Evolutionary conservation across 768 basidiomycete genomes (phyloP).

Genomic region (Lanmaoa pseudosensibilis): DNA sequence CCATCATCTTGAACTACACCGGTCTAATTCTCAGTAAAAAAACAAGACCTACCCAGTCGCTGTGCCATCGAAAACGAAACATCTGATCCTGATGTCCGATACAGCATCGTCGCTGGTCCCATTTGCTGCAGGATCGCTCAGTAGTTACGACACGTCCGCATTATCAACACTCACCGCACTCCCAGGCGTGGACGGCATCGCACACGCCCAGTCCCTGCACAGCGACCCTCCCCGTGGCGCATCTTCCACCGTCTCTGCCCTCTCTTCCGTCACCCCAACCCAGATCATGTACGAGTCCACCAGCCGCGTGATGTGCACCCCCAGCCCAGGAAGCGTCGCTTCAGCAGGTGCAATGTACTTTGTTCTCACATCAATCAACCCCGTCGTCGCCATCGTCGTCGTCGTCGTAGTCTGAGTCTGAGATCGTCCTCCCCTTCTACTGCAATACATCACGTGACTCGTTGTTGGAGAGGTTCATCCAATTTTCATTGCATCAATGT

Average conservation of each 20-base stretch:
- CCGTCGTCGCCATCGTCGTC: conserved; percentile 7
- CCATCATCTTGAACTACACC: background rate
- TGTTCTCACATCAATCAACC: conserved; percentile 44
- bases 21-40: background rate
- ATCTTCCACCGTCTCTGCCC: conserved; percentile 44
- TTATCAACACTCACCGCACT: conserved; percentile 21
- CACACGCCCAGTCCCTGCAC: conserved; percentile 79
- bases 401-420: background rate
- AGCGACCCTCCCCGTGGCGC: conserved; percentile 58
- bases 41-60: conserved; percentile 63
- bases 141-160: background rate
- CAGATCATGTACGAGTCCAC: conserved; percentile 82
- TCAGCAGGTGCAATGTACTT: conserved; percentile 51
- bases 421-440: background rate
- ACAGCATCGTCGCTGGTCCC: conserved; percentile 58
- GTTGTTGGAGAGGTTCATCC: background rate
- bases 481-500: background rate
- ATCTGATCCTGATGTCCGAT: conserved; percentile 61
- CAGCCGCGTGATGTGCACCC: conserved; percentile 63
- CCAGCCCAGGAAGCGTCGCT: conserved; percentile 54
- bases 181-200: conserved; percentile 56
- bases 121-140: conserved; percentile 4
- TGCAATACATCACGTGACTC: conserved; percentile 22
- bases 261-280: conserved; percentile 60
- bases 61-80: conserved; percentile 72